Conservation (phyloP, 1,139 yeast genomes). For the Magnusiomyces tetraspermus region DNA sequence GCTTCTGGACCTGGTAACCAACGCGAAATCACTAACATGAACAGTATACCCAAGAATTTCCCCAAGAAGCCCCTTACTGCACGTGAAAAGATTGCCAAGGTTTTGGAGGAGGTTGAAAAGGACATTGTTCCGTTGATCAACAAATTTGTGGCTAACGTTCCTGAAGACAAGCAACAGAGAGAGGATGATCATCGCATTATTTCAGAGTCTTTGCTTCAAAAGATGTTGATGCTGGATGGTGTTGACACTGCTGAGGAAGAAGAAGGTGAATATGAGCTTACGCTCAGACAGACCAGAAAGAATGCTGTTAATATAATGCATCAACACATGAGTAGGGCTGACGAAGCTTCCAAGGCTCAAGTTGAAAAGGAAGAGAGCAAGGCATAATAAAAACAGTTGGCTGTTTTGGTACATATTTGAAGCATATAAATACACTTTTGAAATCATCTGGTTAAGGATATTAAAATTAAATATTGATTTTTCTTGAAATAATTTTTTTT, state of each 20-base stretch:
- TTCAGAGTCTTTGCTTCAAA: slow-evolving; percentile 33
- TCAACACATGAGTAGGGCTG: slow-evolving; percentile 29
- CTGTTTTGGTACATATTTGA: not conserved
- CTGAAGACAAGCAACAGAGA: slow-evolving; percentile 21
- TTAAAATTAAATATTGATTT: too few relatives aligned
- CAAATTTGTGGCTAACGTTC: slow-evolving; percentile 21
- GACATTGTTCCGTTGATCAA: slow-evolving; percentile 29
- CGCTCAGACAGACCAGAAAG: slow-evolving; percentile 30
- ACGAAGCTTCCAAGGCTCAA: slow-evolving; percentile 18
- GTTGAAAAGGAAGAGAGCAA: not conserved
- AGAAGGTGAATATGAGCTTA: not conserved
- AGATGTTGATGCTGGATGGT: slow-evolving; percentile 34
- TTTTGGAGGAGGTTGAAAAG: slow-evolving; percentile 22
- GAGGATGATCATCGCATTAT: slow-evolving; percentile 32
- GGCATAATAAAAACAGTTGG: not conserved
- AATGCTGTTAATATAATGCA: slow-evolving; percentile 34
- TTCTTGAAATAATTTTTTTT: too few relatives aligned
- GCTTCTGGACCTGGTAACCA: not conserved
- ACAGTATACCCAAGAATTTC: not conserved
- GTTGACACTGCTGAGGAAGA: slow-evolving; percentile 31
- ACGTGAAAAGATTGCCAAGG: slow-evolving; percentile 26
- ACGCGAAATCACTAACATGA: not conserved
- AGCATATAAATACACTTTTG: too few relatives aligned
- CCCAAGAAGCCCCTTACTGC: slow-evolving; percentile 21
- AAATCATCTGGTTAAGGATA: too few relatives aligned